Evolutionary conservation across 140 eudicot species (phyloP), one percentile per base, ranked within the genome.

Genomic region (Oenanthe javanica): DNA sequence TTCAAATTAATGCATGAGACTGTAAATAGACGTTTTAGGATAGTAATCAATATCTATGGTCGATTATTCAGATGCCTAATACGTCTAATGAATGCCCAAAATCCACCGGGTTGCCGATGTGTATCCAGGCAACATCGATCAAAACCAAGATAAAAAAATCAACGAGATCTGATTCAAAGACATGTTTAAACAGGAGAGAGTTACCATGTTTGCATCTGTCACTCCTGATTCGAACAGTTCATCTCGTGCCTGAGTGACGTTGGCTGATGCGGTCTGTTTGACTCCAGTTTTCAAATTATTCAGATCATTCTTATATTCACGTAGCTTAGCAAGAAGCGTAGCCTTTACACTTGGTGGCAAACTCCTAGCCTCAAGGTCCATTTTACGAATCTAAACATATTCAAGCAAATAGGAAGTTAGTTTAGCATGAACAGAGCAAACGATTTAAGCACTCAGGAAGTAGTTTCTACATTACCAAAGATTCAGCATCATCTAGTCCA

Each of bases 301-400:
- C 46, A 91, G 83, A 79, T 87, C 92, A 63, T 82, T 77, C 81
- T 87, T 85, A 81, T 91, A 91, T 83, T 91, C 97, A 25, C 97
- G 84, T 73, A 91, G 72, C 85, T 89, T 91, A 45, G 91, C 94
- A 76, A 91, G 91, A 81, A 89, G 92, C 31, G 73, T 47, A 31
- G 89, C 87, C 84, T 89, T 91, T 23, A 77, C 79, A 84, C 79
- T 89, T 55, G 92, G 87, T 31, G 87, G 87, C 85, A 88, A 79
- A 61, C 89, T 86, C 63, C 97, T 86, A 10, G 97, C 97, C 83
- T 91, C 97, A 31, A 91, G 94, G 77, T 89, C 97, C 97, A 91
- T 91, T 81, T 91, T 91, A 69, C 92, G 89, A 46, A 89, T 86
- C 92, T 89, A 81, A 51, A 83, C 18, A 81, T 75, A 70, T 46